Evolutionary conservation across 805 yeast genomes (phyloP).

Genomic region (Sugiyamaella qingdaonensis): DNA sequence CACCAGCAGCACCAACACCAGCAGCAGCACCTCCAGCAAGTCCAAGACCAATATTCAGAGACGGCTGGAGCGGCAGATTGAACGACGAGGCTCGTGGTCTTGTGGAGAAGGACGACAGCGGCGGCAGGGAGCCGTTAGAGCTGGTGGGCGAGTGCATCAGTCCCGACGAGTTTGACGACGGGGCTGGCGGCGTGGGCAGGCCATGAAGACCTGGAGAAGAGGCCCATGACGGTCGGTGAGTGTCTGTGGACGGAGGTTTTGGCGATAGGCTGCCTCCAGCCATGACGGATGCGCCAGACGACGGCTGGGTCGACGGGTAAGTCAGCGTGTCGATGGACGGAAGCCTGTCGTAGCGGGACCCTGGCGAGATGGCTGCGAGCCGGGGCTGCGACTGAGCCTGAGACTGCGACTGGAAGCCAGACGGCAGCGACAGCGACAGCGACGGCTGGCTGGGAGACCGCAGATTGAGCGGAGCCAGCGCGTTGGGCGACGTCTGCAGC

Average conservation of each 20-base stretch:
- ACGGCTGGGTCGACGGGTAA: conserved; percentile 6
- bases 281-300: neutral
- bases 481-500: neutral
- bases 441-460: neutral
- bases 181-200: conserved; percentile 9
- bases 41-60: neutral
- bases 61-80: conserved; percentile 9
- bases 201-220: conserved; percentile 2
- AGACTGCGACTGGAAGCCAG: neutral
- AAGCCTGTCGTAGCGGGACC: conserved; percentile 16
- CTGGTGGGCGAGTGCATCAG: conserved; percentile 3
- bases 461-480: neutral
- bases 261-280: conserved; percentile 3
- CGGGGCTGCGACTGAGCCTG: neutral
- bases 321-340: conserved; percentile 27
- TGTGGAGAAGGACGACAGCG: neutral
- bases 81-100: conserved; percentile 10
- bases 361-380: conserved; percentile 4
- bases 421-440: neutral
- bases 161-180: neutral
- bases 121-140: neutral
- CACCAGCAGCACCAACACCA: neutral
- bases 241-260: neutral
- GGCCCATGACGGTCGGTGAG: conserved; percentile 6
- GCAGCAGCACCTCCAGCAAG: too few species aligned